Conservation (phyloP, 1,284 basidiomycete genomes). For the Cystobasidium slooffiae region DNA sequence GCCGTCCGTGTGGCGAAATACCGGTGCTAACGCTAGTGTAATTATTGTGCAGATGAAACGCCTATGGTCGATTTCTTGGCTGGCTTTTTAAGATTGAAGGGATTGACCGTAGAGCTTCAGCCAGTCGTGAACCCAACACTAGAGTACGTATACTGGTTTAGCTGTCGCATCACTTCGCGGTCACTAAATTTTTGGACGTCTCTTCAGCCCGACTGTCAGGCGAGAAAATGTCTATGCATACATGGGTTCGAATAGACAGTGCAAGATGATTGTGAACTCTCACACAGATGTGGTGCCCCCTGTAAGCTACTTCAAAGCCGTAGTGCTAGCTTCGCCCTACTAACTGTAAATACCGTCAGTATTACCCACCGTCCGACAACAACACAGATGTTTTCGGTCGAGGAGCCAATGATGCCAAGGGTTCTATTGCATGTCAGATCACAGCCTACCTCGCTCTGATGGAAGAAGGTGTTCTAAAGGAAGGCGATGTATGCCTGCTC, state of each 20-base stretch:
- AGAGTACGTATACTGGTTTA: neutral
- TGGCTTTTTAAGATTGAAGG: conserved; percentile 16
- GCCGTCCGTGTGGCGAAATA: neutral
- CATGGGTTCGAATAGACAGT: conserved; percentile 20
- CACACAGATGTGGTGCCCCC: conserved; percentile 38
- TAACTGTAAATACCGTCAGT: neutral
- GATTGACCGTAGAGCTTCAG: conserved; percentile 30
- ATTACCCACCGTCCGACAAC: conserved; percentile 22
- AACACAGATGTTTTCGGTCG: conserved; percentile 34
- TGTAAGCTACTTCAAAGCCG: neutral
- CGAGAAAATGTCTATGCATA: conserved; percentile 40
- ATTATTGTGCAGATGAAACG: conserved; percentile 12
- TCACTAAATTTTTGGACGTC: neutral
- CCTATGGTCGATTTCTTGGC: conserved; percentile 24
- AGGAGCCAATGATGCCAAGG: conserved; percentile 34
- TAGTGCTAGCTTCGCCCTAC: neutral
- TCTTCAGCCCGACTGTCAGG: conserved; percentile 12
- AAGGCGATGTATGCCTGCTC: conserved; percentile 41
- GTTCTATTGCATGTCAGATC: conserved; percentile 27
- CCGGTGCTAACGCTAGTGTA: neutral
- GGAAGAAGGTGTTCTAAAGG: conserved; percentile 28
- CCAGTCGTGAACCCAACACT: conserved; percentile 27
- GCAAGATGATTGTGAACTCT: conserved; percentile 28
- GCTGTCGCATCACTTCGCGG: too few species aligned
- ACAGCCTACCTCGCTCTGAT: conserved; percentile 20